phyloP scores from a whole-genome alignment of 1,139 yeast species.

The Scheffersomyces illinoinensis region DNA sequence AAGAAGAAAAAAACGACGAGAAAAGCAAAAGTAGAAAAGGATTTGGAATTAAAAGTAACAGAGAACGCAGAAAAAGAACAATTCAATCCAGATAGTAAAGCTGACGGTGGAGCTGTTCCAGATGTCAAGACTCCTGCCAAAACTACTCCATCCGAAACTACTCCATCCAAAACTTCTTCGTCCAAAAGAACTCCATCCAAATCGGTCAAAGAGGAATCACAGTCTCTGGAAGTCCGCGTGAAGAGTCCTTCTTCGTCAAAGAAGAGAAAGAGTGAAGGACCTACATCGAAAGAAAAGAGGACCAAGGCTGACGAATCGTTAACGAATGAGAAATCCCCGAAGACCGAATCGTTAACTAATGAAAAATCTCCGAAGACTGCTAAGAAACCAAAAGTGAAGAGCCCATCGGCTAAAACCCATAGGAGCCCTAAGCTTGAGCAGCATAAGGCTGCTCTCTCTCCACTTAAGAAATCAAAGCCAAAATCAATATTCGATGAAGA shows the following conservation, averaged over 20 bases:
- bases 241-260: background rate
- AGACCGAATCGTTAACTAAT: too few species aligned
- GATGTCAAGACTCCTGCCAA: background rate
- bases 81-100: background rate
- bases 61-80: background rate
- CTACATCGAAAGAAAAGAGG: constrained; percentile 1
- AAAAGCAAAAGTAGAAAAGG: constrained; percentile 1
- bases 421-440: background rate
- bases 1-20: constrained; percentile 16
- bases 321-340: constrained; percentile 6
- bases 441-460: background rate
- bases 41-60: constrained; percentile 1
- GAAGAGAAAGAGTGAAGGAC: background rate
- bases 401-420: constrained; percentile 6
- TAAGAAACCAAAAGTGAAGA: constrained; percentile 2
- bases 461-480: constrained; percentile 3
- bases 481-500: constrained; percentile 8
- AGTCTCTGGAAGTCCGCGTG: background rate
- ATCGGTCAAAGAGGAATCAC: background rate
- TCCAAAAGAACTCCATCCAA: background rate
- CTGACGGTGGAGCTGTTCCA: background rate
- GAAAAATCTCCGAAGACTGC: constrained; percentile 7
- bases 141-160: background rate
- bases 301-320: constrained; percentile 1
- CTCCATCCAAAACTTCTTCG: background rate